A percentile compares a stretch with the other conserved stretches of the same genome.
phyloP scores from a whole-genome alignment of 2,329 filamentous ascomycete genomes.

The Exophiala oligosperma region DNA sequence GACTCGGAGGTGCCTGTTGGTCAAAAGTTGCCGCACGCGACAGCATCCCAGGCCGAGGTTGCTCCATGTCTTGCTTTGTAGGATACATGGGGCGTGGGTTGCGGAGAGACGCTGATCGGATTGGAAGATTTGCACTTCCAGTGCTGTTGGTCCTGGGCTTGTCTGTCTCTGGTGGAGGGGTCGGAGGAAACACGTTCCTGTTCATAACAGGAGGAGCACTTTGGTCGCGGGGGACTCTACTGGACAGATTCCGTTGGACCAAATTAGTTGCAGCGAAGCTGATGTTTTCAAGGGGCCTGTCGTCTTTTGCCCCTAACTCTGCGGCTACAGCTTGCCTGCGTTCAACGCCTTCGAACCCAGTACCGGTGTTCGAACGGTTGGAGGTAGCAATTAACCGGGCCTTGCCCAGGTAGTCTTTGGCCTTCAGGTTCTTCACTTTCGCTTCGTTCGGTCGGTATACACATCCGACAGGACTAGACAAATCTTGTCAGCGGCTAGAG shows the following conservation, averaged over 20 bases:
- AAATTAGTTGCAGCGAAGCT: constrained; percentile 92
- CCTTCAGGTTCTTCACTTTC: constrained; percentile 97
- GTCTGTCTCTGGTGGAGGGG: constrained; percentile 91
- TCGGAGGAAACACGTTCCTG: constrained; percentile 90
- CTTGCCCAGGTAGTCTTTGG: constrained; percentile 96
- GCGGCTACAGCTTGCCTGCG: constrained; percentile 55
- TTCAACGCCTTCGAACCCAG: constrained; percentile 76
- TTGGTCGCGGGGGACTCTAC: constrained; percentile 69
- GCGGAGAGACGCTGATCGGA: constrained; percentile 51
- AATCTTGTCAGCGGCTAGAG: neutral
- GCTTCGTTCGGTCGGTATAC: constrained; percentile 95
- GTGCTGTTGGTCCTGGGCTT: constrained; percentile 42
- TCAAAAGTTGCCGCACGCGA: constrained; percentile 23
- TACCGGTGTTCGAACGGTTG: constrained; percentile 76
- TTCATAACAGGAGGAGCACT: constrained; percentile 73
- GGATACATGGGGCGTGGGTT: constrained; percentile 35
- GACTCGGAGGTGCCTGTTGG: constrained; percentile 35
- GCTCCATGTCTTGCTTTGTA: constrained; percentile 11
- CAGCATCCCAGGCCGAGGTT: constrained; percentile 23
- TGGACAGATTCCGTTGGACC: constrained; percentile 80
- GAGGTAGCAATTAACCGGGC: constrained; percentile 89
- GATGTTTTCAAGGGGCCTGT: constrained; percentile 77
- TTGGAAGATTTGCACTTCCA: constrained; percentile 37
- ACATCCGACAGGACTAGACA: constrained; percentile 89
- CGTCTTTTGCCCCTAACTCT: constrained; percentile 55